Conservation (phyloP, 345 rosid species). For the Angophora floribunda region DNA sequence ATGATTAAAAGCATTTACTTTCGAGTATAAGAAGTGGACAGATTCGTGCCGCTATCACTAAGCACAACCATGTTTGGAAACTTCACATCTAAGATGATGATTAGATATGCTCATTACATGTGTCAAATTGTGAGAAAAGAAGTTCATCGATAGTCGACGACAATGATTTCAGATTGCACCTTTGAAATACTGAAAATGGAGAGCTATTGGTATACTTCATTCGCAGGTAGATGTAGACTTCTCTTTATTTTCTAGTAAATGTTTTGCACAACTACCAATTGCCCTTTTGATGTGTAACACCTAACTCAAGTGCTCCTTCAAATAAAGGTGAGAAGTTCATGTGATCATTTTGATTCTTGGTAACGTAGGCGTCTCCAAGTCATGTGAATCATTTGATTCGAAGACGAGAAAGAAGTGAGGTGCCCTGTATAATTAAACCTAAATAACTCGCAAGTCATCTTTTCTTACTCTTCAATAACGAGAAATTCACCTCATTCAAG, state of each 20-base stretch:
- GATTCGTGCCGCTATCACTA: accelerated
- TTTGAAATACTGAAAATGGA: neutral
- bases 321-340: neutral
- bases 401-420: neutral
- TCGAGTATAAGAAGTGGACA: neutral
- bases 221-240: neutral
- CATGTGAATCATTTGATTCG: neutral
- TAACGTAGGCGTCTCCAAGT: neutral
- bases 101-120: neutral
- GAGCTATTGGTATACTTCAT: neutral
- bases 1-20: neutral
- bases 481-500: neutral
- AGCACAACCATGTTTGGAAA: neutral
- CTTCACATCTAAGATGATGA: neutral
- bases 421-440: neutral
- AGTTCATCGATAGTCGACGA: neutral
- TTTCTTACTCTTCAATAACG: neutral
- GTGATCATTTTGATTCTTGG: neutral
- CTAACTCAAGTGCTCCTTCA: neutral
- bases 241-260: neutral
- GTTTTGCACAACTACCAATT: neutral
- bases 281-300: neutral
- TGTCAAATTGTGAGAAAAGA: neutral
- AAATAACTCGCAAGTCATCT: neutral
- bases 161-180: neutral